Base-by-base conservation (phyloP, 495 filamentous ascomycete genomes). In the Lasiosphaeria miniovina region DNA sequence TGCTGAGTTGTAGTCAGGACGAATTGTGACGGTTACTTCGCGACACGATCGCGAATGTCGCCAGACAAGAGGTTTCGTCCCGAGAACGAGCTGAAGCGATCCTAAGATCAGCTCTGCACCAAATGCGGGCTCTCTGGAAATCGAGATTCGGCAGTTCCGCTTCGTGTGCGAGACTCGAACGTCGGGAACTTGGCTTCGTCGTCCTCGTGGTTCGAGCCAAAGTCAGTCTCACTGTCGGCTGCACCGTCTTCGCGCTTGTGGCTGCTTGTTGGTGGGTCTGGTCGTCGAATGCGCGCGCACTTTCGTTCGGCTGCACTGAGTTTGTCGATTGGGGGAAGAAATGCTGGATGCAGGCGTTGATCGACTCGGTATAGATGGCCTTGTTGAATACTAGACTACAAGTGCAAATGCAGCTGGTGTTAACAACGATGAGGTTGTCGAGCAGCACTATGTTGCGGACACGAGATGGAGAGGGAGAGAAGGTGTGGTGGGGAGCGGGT, bases 51-150 rank as follows among this genome's bases (percentile, higher is more conserved):
- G 58, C 60, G 59, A 63, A 58, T 48, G 61, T 67, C 56, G 61
- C 33, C 36, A 40, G 10, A n/a, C 10, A 36, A 9, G 3, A 57
- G 46, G 33, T 17, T 59, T 36, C 48, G 43, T 60, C 50, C 7
- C n/a, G 48, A 55, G 51, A 43, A 43, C 53, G 6, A 53, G 51
- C 24, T 52, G 57, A 54, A 61, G 69, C 68, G 64, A 68, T 67
- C 67, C 62, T 38, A 36, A 55, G 66, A 66, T 69, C 68, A 63
- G 68, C 68, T 66, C 66, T 71, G 61, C 70, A 62, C 70, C 68
- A 55, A 68, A 33, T 54, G 65, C 55, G 65, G 49, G 48, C 41
- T 34, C 41, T 4, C 35, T 14, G 36, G 24, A 3, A 11, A 15
- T 38, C 6, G 24, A n/a, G 55, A 24, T 40, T 49, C 8, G 41